Evolutionary conservation across 495 filamentous ascomycete genomes (phyloP), one percentile per base, ranked within the genome.

Genomic region (Staphylotrichum tortipilum): DNA sequence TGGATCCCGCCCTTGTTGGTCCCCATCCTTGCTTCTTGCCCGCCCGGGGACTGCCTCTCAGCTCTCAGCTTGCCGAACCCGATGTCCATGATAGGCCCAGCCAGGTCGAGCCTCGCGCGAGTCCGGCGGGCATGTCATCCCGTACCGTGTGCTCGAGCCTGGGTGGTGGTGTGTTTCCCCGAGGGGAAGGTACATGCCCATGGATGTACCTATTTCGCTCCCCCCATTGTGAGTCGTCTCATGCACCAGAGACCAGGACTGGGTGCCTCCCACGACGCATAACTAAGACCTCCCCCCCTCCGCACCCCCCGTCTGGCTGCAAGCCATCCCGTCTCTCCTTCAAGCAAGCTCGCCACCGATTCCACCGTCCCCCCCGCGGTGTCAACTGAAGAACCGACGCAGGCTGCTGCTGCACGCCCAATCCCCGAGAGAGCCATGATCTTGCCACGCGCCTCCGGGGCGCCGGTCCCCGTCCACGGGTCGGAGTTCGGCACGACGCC

Each of bases 401-500:
- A 3, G 14, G 3, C 7, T 31, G 14, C 10, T 45, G 39, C 41
- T 30, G 29, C 31, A 39, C 21, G 10, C 29, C 17, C 12, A n/a
- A 15, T 9, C 39, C 34, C 26, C 26, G 26, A 28, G 10, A 5
- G 26, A 39, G 17, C 41, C 54, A 65, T 65, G 62, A 53, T 63
- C 21, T 23, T 62, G 23, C 57, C 57, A 43, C 52, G 47, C 38
- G 45, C 47, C 21, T 22, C 49, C 30, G 28, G 41, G 41, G 10
- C 49, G 29, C 46, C 46, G 21, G 36, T 45, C 30, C 31, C 42
- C 30, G 44, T 38, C 45, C 12, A 55, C 38, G 64, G 64, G 18
- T 65, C 64, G 43, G 64, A 66, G 40, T 61, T 65, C 33, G 64
- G 64, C 46, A 60, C 54, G 17, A 63, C 57, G 3, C 50, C 57